Percentiles rank a stretch among this genome's conserved stretches.
Conservation (phyloP, 1,139 yeast species). For the Hanseniaspora sp. region DNA sequence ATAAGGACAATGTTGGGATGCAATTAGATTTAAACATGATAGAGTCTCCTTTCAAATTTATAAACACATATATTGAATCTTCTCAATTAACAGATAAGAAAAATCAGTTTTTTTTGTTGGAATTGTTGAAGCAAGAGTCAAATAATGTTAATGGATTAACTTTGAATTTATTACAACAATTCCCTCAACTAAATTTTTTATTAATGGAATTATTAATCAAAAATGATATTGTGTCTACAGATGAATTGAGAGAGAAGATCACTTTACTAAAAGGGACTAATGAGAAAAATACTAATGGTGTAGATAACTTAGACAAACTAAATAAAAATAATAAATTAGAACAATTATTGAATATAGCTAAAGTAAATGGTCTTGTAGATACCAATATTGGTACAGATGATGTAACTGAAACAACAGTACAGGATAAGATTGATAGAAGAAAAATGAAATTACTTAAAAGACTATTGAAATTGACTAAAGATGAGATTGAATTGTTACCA, state of each 20-base stretch:
- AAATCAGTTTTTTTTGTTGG: constrained; percentile 31
- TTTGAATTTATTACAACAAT: constrained; percentile 55
- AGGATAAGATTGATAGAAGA: constrained; percentile 36
- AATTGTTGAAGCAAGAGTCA: constrained; percentile 56
- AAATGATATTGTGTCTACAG: constrained; percentile 28
- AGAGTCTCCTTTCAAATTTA: constrained; percentile 47
- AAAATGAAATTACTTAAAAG: constrained; percentile 44
- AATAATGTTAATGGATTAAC: constrained; percentile 45
- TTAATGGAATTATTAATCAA: constrained; percentile 64
- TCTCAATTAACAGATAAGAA: constrained; percentile 17
- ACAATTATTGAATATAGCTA: constrained; percentile 13
- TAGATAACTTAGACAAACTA: constrained; percentile 15
- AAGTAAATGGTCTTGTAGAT: constrained; percentile 3
- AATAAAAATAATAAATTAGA: constrained; percentile 15
- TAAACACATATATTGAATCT: constrained; percentile 33
- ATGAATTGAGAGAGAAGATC: constrained; percentile 29
- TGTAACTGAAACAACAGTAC: constrained; percentile 28
- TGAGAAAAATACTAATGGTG: constrained; percentile 14
- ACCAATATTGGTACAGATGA: constrained; percentile 12
- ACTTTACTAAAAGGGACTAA: constrained; percentile 17
- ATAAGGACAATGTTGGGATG: constrained; percentile 29
- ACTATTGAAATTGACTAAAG: constrained; percentile 51
- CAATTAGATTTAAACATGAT: constrained; percentile 55
- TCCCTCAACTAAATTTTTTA: constrained; percentile 74
- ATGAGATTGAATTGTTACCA: constrained; percentile 51